These are phyloP conservation scores for Trichoderma sp. DNA, from an alignment of 2,329 filamentous ascomycete species.

Conservation along the genomic window DNA sequence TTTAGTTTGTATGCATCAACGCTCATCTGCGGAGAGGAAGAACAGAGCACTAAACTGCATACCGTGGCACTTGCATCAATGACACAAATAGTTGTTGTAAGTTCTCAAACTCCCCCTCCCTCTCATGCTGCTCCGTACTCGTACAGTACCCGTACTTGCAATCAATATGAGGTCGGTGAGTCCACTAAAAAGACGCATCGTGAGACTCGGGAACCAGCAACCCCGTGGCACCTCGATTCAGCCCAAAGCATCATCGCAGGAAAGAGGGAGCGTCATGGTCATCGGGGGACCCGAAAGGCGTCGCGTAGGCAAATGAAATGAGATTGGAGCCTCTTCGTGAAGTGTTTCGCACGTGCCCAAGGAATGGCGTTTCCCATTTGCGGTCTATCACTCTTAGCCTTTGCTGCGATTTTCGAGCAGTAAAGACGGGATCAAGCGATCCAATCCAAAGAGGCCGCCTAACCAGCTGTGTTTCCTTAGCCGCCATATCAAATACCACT, in stretches of 20 bases:
- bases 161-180: slow-evolving; percentile 10
- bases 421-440: not conserved
- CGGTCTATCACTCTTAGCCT: not conserved
- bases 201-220: not conserved
- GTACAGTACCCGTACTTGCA: not conserved
- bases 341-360: not conserved
- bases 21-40: slow-evolving; percentile 13
- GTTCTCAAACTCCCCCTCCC: not conserved
- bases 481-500: not conserved
- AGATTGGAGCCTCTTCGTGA: not conserved
- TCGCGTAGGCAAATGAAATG: not conserved
- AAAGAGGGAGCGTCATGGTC: not conserved
- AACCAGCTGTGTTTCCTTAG: not conserved
- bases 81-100: not conserved
- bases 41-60: slow-evolving; percentile 2
- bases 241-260: not conserved
- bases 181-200: slow-evolving; percentile 10
- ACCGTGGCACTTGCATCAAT: not conserved
- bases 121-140: slow-evolving; percentile 1
- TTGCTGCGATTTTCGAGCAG: not conserved
- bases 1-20: not conserved
- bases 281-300: not conserved
- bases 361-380: not conserved
- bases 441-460: not conserved
- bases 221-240: not conserved